Evolutionary conservation across 371 early-diverging fungal species (phyloP).

Genomic region (Zychaea mexicana): DNA sequence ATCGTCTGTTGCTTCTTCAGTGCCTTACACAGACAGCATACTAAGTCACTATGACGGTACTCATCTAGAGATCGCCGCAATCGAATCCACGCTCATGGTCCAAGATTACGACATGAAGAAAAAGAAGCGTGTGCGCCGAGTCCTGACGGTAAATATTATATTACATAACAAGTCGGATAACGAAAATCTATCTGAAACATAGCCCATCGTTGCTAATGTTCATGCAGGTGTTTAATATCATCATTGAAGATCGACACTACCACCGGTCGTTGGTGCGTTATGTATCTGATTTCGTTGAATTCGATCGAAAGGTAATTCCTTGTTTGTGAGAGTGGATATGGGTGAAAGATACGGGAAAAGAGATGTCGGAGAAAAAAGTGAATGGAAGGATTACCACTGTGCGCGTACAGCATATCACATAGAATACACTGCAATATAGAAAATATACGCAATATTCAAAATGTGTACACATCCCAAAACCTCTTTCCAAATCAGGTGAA

Average conservation of each 20-base stretch:
- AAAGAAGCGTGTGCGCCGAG: conserved; percentile 26
- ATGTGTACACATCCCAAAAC: not conserved
- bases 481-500: conserved; percentile 21
- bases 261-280: conserved; percentile 55
- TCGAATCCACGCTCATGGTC: conserved; percentile 33
- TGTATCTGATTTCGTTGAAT: conserved; percentile 60
- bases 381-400: no score
- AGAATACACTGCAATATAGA: not conserved
- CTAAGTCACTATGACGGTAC: conserved; percentile 11
- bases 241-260: conserved; percentile 50
- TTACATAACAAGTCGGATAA: conserved; percentile 6
- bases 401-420: no score
- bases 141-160: conserved; percentile 19
- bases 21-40: conserved; percentile 2
- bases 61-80: conserved; percentile 33
- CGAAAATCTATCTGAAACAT: conserved; percentile 23
- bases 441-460: not conserved
- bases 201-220: conserved; percentile 15
- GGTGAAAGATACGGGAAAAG: no score
- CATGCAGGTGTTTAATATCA: conserved; percentile 55
- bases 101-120: conserved; percentile 23
- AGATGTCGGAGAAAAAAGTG: no score
- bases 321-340: no score
- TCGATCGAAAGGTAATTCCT: conserved; percentile 65
- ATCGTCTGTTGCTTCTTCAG: not conserved